Base-by-base conservation (phyloP, 2,329 filamentous ascomycete genomes). In the Microsporum ferrugineum region DNA sequence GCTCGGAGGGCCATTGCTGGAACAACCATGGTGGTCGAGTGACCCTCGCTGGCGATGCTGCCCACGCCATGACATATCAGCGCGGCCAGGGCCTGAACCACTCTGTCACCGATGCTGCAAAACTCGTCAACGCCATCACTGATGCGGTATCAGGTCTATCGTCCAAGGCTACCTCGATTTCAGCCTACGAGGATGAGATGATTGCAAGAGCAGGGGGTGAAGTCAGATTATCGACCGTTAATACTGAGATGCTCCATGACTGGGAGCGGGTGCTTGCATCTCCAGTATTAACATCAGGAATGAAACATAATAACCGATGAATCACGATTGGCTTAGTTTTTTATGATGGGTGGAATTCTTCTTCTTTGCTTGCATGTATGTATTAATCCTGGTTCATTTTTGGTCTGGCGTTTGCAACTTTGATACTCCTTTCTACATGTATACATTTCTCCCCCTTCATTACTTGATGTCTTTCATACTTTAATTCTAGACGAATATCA, bases 171-270 rank as follows among this genome's bases (percentile, higher is more conserved):
- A 62, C 63, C 4, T 69, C 69, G 0, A 64, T 71, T 10, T 29
- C 23, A 0, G 61, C 59, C 8, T 72, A 72, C 57, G 70, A 76
- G 57, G 64, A 68, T 33, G 74, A 76, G 61, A 70, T 76, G 64
- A 66, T 77, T 17, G 65, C 69, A n/a, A 71, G 78, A 43, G 74
- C 72, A 10, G 73, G 73, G 6, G 73, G 73, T 36, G 78, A 81
- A 65, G 77, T 80, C 59, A 66, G 71, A 23, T 65, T 75, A 5
- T 77, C 75, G 33, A 71, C 75, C 29, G 68, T 71, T 61, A 79
- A 79, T 64, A 76, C 74, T 10, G 66, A 70, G 61, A 78, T 80
- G 73, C 64, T 80, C 39, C 77, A 80, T 66, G 72, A 80, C 57
- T 72, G 70, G 71, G 57, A 68, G 31, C 66, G 66, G 58, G 66